A percentile compares a stretch with the other conserved stretches of the same genome.
Evolutionary conservation across 1,284 basidiomycete genomes (phyloP).

Genomic region (Mycena citricolor): DNA sequence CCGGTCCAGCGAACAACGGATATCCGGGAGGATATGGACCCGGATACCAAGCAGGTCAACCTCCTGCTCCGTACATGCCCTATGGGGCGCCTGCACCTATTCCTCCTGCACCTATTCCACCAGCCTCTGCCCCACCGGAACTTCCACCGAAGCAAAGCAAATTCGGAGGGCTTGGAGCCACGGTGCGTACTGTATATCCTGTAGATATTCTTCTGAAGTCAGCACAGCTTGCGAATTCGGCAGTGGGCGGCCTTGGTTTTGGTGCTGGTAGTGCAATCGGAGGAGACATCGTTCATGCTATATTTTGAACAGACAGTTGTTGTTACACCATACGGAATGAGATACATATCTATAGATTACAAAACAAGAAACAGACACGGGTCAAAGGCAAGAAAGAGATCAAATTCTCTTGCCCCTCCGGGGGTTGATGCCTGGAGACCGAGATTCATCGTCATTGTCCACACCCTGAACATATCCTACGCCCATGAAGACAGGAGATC

Average conservation of each 20-base stretch:
- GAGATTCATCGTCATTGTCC: conserved; percentile 30
- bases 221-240: conserved; percentile 54
- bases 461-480: conserved; percentile 59
- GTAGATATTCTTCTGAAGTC: conserved; percentile 3
- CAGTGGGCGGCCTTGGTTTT: conserved; percentile 60
- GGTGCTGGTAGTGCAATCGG: conserved; percentile 62
- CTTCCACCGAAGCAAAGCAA: conserved; percentile 56
- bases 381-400: no score
- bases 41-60: conserved; percentile 26
- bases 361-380: no score
- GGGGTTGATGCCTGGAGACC: no score
- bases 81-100: conserved; percentile 14
- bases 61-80: conserved; percentile 10
- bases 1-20: no score
- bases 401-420: no score
- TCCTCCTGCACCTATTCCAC: conserved; percentile 25
- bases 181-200: conserved; percentile 38
- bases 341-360: no score
- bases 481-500: conserved; percentile 65
- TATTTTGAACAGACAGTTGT: conserved; percentile 47
- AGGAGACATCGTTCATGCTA: conserved; percentile 48
- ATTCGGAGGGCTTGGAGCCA: conserved; percentile 57
- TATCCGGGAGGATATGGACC: no score
- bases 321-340: no score
- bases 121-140: conserved; percentile 35